These are phyloP conservation scores for Physcomitrium patens DNA, from an alignment of 225 moss, liverwort and hornwort species.

Conservation along the genomic window DNA sequence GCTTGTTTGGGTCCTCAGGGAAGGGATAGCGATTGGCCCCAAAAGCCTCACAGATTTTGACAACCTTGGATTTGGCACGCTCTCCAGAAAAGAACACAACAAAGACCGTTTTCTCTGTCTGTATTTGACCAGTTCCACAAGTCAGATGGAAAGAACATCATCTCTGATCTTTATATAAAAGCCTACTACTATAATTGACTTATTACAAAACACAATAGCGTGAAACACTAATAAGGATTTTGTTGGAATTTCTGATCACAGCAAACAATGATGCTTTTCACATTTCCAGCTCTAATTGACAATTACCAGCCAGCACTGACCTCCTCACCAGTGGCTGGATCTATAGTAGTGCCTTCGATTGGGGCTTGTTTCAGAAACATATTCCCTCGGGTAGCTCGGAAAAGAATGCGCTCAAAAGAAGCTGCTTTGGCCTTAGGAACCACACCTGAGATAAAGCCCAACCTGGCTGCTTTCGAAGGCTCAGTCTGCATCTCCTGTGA, in stretches of 20 bases:
- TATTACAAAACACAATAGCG: background rate
- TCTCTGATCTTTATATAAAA: background rate
- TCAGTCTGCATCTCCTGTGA: constrained; percentile 99
- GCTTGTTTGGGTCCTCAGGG: constrained; percentile 79
- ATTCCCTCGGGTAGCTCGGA: constrained; percentile 97
- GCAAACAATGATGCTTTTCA: background rate
- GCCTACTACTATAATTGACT: background rate
- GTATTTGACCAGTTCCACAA: constrained; percentile 6
- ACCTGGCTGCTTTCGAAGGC: constrained; percentile 91
- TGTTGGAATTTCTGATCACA: background rate
- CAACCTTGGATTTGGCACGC: constrained; percentile 91
- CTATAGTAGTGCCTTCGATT: constrained; percentile 73
- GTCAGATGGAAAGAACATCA: background rate
- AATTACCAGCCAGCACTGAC: constrained; percentile 36
- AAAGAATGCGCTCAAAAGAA: constrained; percentile 92
- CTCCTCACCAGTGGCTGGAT: constrained; percentile 95
- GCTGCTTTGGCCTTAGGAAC: constrained; percentile 77
- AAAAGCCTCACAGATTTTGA: constrained; percentile 96
- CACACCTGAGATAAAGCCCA: constrained; percentile 90
- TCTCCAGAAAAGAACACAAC: constrained; percentile 95
- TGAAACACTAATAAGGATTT: background rate
- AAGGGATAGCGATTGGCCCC: constrained; percentile 95
- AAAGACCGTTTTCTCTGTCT: constrained; percentile 93
- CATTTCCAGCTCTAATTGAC: background rate
- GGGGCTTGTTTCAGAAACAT: constrained; percentile 93